These are phyloP conservation scores for Amanita inopinata DNA, from an alignment of 768 basidiomycete species.

Conservation along the genomic window DNA sequence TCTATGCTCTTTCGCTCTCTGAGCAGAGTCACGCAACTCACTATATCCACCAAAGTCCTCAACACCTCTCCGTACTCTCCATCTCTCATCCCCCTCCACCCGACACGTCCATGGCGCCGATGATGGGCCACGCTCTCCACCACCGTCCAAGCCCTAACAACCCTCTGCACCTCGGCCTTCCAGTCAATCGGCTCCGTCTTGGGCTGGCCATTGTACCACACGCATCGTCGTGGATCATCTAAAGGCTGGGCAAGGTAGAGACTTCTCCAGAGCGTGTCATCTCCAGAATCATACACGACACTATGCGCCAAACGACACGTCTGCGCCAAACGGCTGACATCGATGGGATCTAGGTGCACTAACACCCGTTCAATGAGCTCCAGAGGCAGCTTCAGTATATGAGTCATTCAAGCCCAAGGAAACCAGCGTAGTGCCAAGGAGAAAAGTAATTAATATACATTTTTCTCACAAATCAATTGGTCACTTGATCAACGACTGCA, in stretches of 20 bases:
- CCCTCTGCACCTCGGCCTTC: constrained; percentile 41
- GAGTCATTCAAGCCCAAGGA: neutral
- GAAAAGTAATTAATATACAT: too few species aligned
- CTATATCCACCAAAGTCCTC: constrained; percentile 41
- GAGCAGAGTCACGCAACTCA: constrained; percentile 26
- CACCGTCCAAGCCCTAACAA: constrained; percentile 46
- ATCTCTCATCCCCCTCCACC: constrained; percentile 16
- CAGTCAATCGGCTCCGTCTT: constrained; percentile 31
- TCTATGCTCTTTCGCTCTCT: constrained; percentile 13
- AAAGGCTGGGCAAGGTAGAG: constrained; percentile 55
- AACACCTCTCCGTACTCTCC: constrained; percentile 36
- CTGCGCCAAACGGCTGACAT: constrained; percentile 45
- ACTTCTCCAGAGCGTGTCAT: constrained; percentile 46
- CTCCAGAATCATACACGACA: constrained; percentile 35
- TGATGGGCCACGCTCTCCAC: constrained; percentile 18
- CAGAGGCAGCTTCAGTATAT: constrained; percentile 34
- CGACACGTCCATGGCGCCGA: too few species aligned
- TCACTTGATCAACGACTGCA: too few species aligned
- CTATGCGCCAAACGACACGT: constrained; percentile 32
- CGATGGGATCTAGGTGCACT: constrained; percentile 45
- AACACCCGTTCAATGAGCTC: constrained; percentile 57
- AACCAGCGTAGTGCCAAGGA: too few species aligned
- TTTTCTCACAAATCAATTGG: too few species aligned
- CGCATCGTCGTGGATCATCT: constrained; percentile 52
- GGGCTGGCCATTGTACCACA: constrained; percentile 25